These are phyloP conservation scores for Russula compacta DNA, from an alignment of 768 basidiomycete species.

Conservation along the genomic window DNA sequence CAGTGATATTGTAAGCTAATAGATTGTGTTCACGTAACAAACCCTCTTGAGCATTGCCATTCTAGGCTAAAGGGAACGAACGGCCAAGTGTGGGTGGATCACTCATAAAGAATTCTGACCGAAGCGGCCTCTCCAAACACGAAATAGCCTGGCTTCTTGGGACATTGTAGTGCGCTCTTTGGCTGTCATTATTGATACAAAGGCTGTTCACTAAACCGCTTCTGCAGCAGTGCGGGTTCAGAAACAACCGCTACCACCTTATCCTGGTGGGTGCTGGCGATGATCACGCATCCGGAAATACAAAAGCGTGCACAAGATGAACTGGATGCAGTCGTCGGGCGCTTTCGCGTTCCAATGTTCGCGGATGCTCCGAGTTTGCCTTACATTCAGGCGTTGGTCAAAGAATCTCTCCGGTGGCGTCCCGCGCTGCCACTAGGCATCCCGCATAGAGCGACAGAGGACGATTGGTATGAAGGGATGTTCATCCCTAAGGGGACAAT, in stretches of 20 bases:
- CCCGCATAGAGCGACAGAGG: constrained; percentile 15
- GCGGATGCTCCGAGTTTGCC: background rate
- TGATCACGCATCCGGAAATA: constrained; percentile 16
- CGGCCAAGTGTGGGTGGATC: constrained; percentile 2
- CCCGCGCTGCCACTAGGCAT: background rate
- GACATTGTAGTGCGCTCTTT: constrained; percentile 10
- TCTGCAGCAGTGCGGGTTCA: background rate
- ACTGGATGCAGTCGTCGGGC: constrained; percentile 8
- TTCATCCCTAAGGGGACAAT: constrained; percentile 31
- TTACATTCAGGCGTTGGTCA: constrained; percentile 4
- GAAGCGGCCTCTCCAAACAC: constrained; percentile 6
- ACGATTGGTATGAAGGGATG: constrained; percentile 20
- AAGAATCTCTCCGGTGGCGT: constrained; percentile 5
- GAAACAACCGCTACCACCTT: constrained; percentile 7
- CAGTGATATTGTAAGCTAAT: background rate
- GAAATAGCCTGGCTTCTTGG: constrained; percentile 18
- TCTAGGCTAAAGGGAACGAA: constrained; percentile 2
- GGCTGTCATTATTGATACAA: background rate
- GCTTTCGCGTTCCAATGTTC: background rate
- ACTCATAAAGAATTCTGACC: background rate
- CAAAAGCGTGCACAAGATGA: constrained; percentile 9
- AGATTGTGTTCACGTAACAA: background rate
- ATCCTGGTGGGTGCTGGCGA: constrained; percentile 11
- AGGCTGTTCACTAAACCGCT: background rate
- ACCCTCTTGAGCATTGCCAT: background rate